These are phyloP conservation scores for Coniophora puteana DNA, from an alignment of 1,284 basidiomycete genomes.

Conservation along the genomic window DNA sequence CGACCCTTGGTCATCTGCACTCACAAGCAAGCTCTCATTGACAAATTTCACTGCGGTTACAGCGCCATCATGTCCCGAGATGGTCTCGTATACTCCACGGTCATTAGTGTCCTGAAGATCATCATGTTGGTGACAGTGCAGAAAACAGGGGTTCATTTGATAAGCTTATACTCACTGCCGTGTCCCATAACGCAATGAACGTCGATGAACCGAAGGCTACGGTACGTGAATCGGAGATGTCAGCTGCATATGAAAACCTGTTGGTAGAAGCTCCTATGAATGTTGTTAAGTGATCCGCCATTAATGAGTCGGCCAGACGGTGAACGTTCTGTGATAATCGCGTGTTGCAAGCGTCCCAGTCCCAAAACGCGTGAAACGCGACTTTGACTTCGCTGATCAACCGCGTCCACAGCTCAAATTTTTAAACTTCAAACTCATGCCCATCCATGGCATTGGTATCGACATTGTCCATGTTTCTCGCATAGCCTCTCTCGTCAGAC, in stretches of 20 bases:
- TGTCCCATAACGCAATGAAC: conserved; percentile 77
- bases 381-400: too few relatives aligned
- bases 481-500: conserved; percentile 50
- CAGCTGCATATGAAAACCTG: conserved; percentile 65
- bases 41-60: conserved; percentile 77
- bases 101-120: conserved; percentile 40
- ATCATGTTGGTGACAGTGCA: conserved; percentile 1
- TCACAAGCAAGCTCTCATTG: conserved; percentile 47
- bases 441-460: conserved; percentile 73
- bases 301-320: too few relatives aligned
- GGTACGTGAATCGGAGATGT: conserved; percentile 47
- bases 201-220: conserved; percentile 80
- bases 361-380: too few relatives aligned
- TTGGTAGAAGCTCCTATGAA: conserved; percentile 83
- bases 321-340: too few relatives aligned
- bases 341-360: too few relatives aligned
- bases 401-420: too few relatives aligned
- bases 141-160: neutral
- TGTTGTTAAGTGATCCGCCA: too few relatives aligned
- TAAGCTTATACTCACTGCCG: conserved; percentile 46
- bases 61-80: conserved; percentile 71
- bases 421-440: too few relatives aligned
- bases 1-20: conserved; percentile 72
- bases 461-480: conserved; percentile 74
- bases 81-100: conserved; percentile 60